Base-by-base conservation (phyloP, 768 basidiomycete species). In the Pulveroboletus sp. region DNA sequence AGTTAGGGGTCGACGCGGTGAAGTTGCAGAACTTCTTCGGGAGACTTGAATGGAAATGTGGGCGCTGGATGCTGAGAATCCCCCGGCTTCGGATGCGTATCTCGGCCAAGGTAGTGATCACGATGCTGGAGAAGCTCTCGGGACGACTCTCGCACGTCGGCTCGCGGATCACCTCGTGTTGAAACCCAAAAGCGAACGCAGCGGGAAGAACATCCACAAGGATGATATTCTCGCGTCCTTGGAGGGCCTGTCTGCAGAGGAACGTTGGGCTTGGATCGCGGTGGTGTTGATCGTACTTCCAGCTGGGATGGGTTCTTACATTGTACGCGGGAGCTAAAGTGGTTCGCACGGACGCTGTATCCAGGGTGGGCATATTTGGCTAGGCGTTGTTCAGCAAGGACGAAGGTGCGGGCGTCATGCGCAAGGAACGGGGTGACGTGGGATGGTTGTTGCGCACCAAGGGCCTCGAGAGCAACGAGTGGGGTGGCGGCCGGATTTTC, bases 141-240 rank as follows among this genome's bases (percentile, higher is more conserved):
- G 65, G 22, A 62, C 42, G 38, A 42, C 49, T 1, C 49, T 58
- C 13, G 65, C 67, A 3, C 60, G 56, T 24, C 26, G 20, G 5
- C 35, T 71, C 13, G 76, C 83, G 0, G 63, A 69, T 6, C 71
- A 75, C 6, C 80, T 93, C 23, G 95, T 98, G 2, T 77, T 99
- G 41, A 99, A 99, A 67, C 95, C 95, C 0, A 95, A 98, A 65
- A 79, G 94, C n/a, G 95, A 99, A 72, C 95, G 95, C 2, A 95
- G 95, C 1, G 95, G 95, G 8, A 96, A 97, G 60, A 99, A 99
- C 59, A 78, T 98, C 22, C 98, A 97, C 70, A 87, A 88, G 51
- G 73, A 72, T 3, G 82, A 83, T 41, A 95, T 97, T 42, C 89
- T 89, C 0, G 55, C 72, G 0, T 93, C 92, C 68, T 72, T 99